Evolutionary conservation across 2,329 filamentous ascomycete species (phyloP).

Genomic region (Pseudocercospora macadamiae): DNA sequence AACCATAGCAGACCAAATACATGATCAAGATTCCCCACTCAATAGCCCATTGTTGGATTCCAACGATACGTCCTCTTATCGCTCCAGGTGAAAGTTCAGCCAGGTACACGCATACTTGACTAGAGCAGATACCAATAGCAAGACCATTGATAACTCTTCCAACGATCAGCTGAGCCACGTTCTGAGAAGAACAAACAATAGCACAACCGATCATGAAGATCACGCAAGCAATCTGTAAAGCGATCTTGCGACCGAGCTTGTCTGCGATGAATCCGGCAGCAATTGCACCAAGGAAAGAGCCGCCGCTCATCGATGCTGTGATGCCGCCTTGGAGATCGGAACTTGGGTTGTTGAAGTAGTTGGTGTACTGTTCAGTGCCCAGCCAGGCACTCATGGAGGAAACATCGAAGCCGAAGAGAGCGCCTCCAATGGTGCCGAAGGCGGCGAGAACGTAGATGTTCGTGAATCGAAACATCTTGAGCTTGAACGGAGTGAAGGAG

Average conservation of each 20-base stretch:
- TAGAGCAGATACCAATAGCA: slow-evolving; percentile 71
- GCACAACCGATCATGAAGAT: slow-evolving; percentile 57
- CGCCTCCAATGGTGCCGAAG: slow-evolving; percentile 64
- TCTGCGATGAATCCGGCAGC: slow-evolving; percentile 62
- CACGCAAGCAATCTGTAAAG: slow-evolving; percentile 54
- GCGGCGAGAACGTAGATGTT: slow-evolving; percentile 61
- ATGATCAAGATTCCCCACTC: slow-evolving; percentile 67
- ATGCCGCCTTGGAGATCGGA: slow-evolving; percentile 66
- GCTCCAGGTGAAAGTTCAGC: slow-evolving; percentile 63
- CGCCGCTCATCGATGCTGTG: slow-evolving; percentile 69
- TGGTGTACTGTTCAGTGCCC: slow-evolving; percentile 67
- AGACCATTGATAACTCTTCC: slow-evolving; percentile 71
- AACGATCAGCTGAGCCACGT: slow-evolving; percentile 68
- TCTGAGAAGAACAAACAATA: slow-evolving; percentile 64
- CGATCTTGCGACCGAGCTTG: slow-evolving; percentile 53
- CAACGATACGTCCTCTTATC: slow-evolving; percentile 67
- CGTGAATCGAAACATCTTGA: slow-evolving; percentile 32
- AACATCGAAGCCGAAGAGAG: slow-evolving; percentile 72
- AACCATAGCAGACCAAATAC: slow-evolving; percentile 69
- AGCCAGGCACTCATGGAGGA: slow-evolving; percentile 67
- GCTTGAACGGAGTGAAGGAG: neutral
- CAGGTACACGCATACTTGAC: slow-evolving; percentile 66
- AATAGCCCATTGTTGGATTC: slow-evolving; percentile 73
- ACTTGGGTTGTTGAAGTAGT: slow-evolving; percentile 67
- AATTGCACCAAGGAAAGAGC: slow-evolving; percentile 67